A percentile compares a stretch with the other conserved stretches of the same genome.
phyloP scores from a whole-genome alignment of 1,139 yeast species.

The Ashbya aceris region DNA sequence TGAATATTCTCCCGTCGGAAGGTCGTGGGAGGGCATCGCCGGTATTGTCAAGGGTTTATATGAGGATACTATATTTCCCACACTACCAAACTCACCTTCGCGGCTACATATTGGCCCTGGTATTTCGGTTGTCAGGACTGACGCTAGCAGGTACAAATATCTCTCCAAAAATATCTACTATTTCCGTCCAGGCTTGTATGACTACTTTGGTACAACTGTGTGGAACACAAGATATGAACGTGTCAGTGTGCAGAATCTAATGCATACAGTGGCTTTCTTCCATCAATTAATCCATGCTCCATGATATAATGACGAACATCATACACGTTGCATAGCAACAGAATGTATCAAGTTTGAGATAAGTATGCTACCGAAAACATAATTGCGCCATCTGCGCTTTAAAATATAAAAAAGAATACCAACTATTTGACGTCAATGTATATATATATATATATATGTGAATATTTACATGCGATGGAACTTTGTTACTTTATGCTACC shows the following conservation, averaged over 20 bases:
- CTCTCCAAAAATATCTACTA: slow-evolving; percentile 49
- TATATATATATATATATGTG: too few species aligned
- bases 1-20: slow-evolving; percentile 47
- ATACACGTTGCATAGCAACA: too few species aligned
- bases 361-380: too few species aligned
- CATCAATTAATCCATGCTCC: slow-evolving; percentile 36
- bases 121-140: slow-evolving; percentile 54
- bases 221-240: slow-evolving; percentile 51
- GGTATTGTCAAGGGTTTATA: slow-evolving; percentile 51
- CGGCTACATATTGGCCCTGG: slow-evolving; percentile 39
- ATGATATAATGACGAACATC: too few species aligned
- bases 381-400: too few species aligned
- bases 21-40: slow-evolving; percentile 47
- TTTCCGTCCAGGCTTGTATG: slow-evolving; percentile 31
- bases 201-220: slow-evolving; percentile 13
- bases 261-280: slow-evolving; percentile 48
- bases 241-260: slow-evolving; percentile 42
- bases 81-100: slow-evolving; percentile 13
- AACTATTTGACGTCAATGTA: too few species aligned
- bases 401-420: too few species aligned
- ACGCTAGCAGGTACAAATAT: slow-evolving; percentile 52
- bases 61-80: slow-evolving; percentile 38
- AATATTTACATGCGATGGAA: too few species aligned
- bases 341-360: too few species aligned
- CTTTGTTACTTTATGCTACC: too few species aligned